These are phyloP conservation scores for Magnusiomyces suaveolens DNA, from an alignment of 1,139 yeast genomes.

Conservation along the genomic window DNA sequence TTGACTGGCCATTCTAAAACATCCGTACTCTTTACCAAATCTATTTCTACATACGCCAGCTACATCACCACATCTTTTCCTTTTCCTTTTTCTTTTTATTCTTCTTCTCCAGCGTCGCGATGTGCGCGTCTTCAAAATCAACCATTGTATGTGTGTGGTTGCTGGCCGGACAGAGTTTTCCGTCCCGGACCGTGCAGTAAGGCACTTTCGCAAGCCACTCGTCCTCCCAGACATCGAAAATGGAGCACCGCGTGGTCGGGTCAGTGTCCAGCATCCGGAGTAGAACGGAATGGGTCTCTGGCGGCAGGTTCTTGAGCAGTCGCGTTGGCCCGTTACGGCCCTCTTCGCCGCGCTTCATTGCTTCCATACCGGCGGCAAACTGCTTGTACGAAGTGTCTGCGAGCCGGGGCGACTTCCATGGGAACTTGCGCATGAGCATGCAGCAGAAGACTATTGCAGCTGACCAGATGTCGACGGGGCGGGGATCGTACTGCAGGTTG, in stretches of 20 bases:
- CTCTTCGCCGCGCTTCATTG: slow-evolving; percentile 5
- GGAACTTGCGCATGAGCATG: slow-evolving; percentile 88
- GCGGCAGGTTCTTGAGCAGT: slow-evolving; percentile 29
- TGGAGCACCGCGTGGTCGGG: slow-evolving; percentile 49
- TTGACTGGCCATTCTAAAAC: too few relatives aligned
- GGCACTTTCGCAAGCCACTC: slow-evolving; percentile 60
- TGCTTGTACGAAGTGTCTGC: slow-evolving; percentile 72
- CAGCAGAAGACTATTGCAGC: slow-evolving; percentile 88
- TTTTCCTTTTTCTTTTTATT: slow-evolving; percentile 33
- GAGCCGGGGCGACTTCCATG: slow-evolving; percentile 93
- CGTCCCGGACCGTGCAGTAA: slow-evolving; percentile 36
- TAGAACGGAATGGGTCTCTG: slow-evolving; percentile 28
- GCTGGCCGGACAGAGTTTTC: slow-evolving; percentile 29
- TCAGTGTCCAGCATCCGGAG: slow-evolving; percentile 30
- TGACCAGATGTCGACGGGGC: slow-evolving; percentile 94
- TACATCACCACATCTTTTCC: slow-evolving; percentile 32
- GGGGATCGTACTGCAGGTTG: slow-evolving; percentile 71
- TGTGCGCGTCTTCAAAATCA: slow-evolving; percentile 89
- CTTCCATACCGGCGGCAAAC: slow-evolving; percentile 35
- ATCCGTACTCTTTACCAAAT: background rate
- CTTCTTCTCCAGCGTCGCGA: slow-evolving; percentile 76
- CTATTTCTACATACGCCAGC: background rate
- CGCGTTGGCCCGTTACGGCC: slow-evolving; percentile 19
- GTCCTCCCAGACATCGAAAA: slow-evolving; percentile 75
- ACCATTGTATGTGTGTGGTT: slow-evolving; percentile 81